Evolutionary conservation across 306 rosid genomes (phyloP).

Genomic region (Rosa rugosa): DNA sequence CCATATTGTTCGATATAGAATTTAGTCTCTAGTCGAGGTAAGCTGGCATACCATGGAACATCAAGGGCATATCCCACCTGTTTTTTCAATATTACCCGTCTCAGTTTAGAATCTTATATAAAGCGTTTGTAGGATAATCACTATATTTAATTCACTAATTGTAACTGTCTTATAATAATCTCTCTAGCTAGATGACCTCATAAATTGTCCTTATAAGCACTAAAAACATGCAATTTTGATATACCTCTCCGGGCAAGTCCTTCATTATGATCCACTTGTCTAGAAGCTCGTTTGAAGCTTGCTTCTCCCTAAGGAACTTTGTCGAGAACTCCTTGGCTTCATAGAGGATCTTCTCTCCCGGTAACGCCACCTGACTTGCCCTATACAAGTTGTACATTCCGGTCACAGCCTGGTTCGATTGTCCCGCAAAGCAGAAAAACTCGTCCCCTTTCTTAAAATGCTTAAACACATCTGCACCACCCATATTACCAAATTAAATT

Average conservation of each 20-base stretch:
- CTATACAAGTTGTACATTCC: conserved; percentile 77
- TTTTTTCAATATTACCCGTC: background rate
- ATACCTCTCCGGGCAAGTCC: conserved; percentile 78
- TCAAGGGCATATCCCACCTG: conserved; percentile 80
- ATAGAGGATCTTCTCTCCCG: conserved; percentile 70
- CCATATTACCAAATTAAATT: background rate
- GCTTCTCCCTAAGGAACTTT: conserved; percentile 57
- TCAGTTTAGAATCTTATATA: background rate
- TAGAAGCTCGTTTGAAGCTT: conserved; percentile 53
- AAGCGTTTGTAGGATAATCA: background rate
- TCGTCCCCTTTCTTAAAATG: conserved; percentile 71
- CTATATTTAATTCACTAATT: background rate
- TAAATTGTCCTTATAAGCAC: background rate
- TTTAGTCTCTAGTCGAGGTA: conserved; percentile 77
- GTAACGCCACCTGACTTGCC: conserved; percentile 61
- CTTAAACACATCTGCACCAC: conserved; percentile 62
- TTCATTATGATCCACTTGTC: conserved; percentile 94
- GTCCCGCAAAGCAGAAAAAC: conserved; percentile 75
- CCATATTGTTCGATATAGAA: conserved; percentile 83
- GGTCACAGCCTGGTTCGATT: conserved; percentile 75
- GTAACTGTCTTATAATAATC: background rate
- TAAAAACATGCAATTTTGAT: background rate
- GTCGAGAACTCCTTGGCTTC: conserved; percentile 60
- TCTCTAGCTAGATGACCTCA: background rate
- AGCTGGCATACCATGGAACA: conserved; percentile 82